phyloP scores from a whole-genome alignment of 2,329 filamentous ascomycete genomes.

The Xylaria multiplex region DNA sequence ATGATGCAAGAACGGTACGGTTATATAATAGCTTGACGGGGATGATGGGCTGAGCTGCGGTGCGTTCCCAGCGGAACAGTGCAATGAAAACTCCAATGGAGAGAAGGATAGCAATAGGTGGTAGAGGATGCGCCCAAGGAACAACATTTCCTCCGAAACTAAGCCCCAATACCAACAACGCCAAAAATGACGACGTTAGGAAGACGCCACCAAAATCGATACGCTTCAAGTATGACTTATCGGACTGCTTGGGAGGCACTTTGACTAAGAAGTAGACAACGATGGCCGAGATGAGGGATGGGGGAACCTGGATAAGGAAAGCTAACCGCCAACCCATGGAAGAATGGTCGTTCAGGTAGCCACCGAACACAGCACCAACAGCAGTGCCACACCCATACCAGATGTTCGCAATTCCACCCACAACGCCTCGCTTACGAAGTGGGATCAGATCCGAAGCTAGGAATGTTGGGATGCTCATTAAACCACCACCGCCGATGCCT shows the following conservation, averaged over 20 bases:
- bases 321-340: slow-evolving; percentile 25
- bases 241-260: slow-evolving; percentile 24
- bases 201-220: slow-evolving; percentile 31
- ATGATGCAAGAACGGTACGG: slow-evolving; percentile 19
- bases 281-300: slow-evolving; percentile 20
- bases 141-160: slow-evolving; percentile 25
- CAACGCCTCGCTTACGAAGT: slow-evolving; percentile 21
- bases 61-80: slow-evolving; percentile 21
- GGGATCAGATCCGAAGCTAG: slow-evolving; percentile 27
- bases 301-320: slow-evolving; percentile 24
- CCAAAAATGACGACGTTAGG: slow-evolving; percentile 12
- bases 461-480: slow-evolving; percentile 30
- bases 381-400: slow-evolving; percentile 26
- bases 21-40: slow-evolving; percentile 24
- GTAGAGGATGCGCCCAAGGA: slow-evolving; percentile 25
- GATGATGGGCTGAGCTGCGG: slow-evolving; percentile 20
- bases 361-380: slow-evolving; percentile 16
- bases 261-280: slow-evolving; percentile 26
- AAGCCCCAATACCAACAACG: slow-evolving; percentile 20
- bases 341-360: slow-evolving; percentile 21
- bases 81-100: slow-evolving; percentile 15
- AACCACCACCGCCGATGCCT: slow-evolving; percentile 21
- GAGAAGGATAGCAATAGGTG: slow-evolving; percentile 14
- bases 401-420: slow-evolving; percentile 26
- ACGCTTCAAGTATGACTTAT: slow-evolving; percentile 26